phyloP scores from a whole-genome alignment of 176 grass and related monocot species.

The Ensete ventricosum region DNA sequence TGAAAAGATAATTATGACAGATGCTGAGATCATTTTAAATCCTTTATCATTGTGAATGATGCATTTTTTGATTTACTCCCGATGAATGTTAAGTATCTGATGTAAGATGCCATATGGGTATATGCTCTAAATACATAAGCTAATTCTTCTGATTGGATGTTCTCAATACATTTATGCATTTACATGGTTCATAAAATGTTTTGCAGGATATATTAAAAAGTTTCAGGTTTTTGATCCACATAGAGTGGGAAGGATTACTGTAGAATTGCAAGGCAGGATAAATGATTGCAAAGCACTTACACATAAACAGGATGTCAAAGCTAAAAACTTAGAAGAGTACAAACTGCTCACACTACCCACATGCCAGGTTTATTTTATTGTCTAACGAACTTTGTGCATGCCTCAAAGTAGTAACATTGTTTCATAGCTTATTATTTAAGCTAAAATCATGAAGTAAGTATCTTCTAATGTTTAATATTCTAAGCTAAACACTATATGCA shows the following conservation, averaged over 20 bases:
- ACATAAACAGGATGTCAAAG: conserved; percentile 61
- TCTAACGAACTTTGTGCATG: no score
- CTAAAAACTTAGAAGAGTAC: conserved; percentile 81
- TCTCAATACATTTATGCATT: background rate
- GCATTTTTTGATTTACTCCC: no score
- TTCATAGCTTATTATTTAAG: no score
- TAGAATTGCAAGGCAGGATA: conserved; percentile 73
- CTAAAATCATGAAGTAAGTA: no score
- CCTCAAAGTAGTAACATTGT: no score
- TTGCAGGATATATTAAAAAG: conserved; percentile 74
- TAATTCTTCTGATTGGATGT: background rate
- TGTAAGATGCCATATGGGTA: background rate
- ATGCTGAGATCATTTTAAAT: no score
- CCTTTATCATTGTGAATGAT: no score
- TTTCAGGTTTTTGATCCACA: conserved; percentile 75
- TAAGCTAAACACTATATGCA: no score
- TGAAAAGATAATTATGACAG: no score
- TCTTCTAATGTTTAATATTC: no score
- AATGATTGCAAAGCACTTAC: conserved; percentile 83
- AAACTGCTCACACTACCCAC: conserved; percentile 68
- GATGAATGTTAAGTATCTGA: no score
- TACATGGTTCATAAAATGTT: background rate
- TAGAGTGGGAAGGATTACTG: conserved; percentile 77
- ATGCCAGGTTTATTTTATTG: conserved; percentile 42
- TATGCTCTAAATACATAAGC: background rate